These are phyloP conservation scores for Asterophora parasitica DNA, from an alignment of 768 basidiomycete species.

Conservation along the genomic window DNA sequence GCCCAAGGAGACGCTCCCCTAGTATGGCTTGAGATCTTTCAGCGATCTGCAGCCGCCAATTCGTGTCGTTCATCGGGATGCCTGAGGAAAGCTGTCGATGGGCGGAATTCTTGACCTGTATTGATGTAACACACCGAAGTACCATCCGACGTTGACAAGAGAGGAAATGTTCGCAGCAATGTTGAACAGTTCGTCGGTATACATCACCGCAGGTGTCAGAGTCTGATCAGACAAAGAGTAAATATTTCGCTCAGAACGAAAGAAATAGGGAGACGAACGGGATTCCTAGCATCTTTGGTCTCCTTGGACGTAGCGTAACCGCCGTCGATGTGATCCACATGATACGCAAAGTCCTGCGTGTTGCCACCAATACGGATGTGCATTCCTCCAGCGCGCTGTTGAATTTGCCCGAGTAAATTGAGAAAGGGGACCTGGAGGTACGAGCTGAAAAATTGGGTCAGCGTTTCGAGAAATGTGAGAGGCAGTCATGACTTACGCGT, in stretches of 20 bases:
- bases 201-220: conserved; percentile 60
- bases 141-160: conserved; percentile 62
- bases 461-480: conserved; percentile 8
- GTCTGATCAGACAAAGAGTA: conserved; percentile 40
- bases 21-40: conserved; percentile 58
- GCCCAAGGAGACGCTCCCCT: conserved; percentile 61
- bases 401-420: conserved; percentile 59
- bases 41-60: conserved; percentile 51
- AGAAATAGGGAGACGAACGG: conserved; percentile 23
- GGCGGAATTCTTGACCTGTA: too few species aligned
- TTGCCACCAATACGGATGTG: conserved; percentile 64
- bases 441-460: conserved; percentile 30
- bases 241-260: too few species aligned
- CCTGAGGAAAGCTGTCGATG: conserved; percentile 16
- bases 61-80: conserved; percentile 65
- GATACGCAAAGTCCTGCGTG: conserved; percentile 50
- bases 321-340: conserved; percentile 36
- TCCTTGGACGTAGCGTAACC: conserved; percentile 42
- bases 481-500: conserved; percentile 31
- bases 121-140: conserved; percentile 34
- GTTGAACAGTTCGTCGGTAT: conserved; percentile 63
- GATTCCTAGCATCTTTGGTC: conserved; percentile 22
- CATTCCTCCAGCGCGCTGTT: conserved; percentile 49
- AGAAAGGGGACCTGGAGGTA: conserved; percentile 53
- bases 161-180: conserved; percentile 56